Percentiles rank a stretch among this genome's conserved stretches.
These are phyloP conservation scores for Daldinia bambusicola DNA, from an alignment of 495 filamentous ascomycete species.

Conservation along the genomic window DNA sequence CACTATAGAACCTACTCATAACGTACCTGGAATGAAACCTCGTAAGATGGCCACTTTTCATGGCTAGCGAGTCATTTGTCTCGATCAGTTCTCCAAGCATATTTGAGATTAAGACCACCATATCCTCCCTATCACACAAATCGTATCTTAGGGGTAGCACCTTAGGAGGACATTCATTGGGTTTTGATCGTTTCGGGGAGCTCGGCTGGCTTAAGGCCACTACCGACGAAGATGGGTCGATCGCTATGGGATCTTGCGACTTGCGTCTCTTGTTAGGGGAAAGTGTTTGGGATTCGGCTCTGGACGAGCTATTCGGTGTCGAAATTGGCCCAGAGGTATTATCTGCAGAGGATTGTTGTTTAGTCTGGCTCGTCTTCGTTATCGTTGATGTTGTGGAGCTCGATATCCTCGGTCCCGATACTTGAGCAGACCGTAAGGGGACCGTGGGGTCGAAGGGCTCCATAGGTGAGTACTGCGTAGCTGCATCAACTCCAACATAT, in stretches of 20 bases:
- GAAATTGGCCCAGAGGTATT: constrained; percentile 32
- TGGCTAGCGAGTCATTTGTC: constrained; percentile 88
- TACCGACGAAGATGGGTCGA: constrained; percentile 61
- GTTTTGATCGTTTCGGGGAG: constrained; percentile 59
- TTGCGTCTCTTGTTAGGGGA: constrained; percentile 59
- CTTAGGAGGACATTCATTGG: constrained; percentile 63
- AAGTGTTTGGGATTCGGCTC: constrained; percentile 45
- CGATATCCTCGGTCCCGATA: constrained; percentile 47
- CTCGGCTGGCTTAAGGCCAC: constrained; percentile 45
- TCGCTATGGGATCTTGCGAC: constrained; percentile 62
- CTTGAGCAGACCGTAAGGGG: constrained; percentile 46
- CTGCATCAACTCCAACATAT: constrained; percentile 65
- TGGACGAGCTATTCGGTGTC: constrained; percentile 53
- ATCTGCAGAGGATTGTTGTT: constrained; percentile 52
- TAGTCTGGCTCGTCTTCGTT: constrained; percentile 40
- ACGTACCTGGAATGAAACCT: constrained; percentile 90
- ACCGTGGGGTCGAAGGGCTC: constrained; percentile 56
- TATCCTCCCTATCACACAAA: constrained; percentile 77
- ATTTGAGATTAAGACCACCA: constrained; percentile 89
- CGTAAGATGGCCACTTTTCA: constrained; percentile 84
- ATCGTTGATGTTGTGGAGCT: constrained; percentile 37
- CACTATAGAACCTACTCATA: not conserved
- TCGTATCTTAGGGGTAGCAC: constrained; percentile 81
- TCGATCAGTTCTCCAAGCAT: constrained; percentile 96
- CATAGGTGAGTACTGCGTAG: constrained; percentile 67